Base-by-base conservation (phyloP, 129 eudicot genomes). In the Saposhnikovia divaricata region DNA sequence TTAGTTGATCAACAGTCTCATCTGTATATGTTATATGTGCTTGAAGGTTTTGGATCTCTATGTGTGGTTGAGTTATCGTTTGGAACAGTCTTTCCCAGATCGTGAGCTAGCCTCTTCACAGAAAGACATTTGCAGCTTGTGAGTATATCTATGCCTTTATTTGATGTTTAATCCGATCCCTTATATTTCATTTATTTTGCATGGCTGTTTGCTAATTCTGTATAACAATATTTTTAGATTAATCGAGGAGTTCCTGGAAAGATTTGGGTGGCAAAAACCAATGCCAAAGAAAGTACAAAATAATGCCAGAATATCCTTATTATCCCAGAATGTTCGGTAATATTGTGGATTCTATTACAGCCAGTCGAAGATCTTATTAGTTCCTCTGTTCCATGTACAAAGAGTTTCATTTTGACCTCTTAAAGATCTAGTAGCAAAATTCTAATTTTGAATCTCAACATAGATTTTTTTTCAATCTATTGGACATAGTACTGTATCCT, bases 41-140 rank as follows among this genome's bases (percentile, higher is more conserved):
- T 70, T 84, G 83, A 79, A 96, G 99, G 99, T 96, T 80, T 85
- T 96, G 89, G 99, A 96, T 80, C 87, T 92, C 70, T 96, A 96
- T 71, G 99, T 90, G 73, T 96, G 99, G 99, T 85, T 96, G 85
- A 88, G 98, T 83, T 96, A 85, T 76, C 95, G 96, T 48, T 51
- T 92, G 69, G 97, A 96, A 55, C 95, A 96, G 38, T 86, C 93
- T 42, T 96, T 96, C 82, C 99, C 99, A 1, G 99, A 96, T 84
- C 98, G 87, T 25, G 95, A 96, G 65, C 85, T 96, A 69, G 99
- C 99, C 11, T 78, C 99, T 81, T 89, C 94, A 27, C 99, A 96
- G 86, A 96, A 96, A 85, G 85, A 96, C 74, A 83, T 96, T 37
- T 96, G 99, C 90, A 91, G 98, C 93, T 84, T 92, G 99, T 96